Conservation (phyloP, 2,329 filamentous ascomycete genomes). For the Emergomyces africanus region DNA sequence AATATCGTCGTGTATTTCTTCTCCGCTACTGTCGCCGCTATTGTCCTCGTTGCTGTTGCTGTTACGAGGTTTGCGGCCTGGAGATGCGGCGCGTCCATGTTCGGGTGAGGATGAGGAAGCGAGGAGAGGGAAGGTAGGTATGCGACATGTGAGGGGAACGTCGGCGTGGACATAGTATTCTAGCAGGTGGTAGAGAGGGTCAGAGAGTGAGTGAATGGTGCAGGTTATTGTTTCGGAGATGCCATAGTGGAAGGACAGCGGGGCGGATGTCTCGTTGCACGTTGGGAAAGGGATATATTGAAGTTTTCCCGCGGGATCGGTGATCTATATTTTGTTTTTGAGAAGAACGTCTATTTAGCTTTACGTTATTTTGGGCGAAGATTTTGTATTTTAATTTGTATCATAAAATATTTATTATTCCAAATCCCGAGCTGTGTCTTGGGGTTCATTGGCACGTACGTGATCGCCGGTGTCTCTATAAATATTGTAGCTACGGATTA, state of each 20-base stretch:
- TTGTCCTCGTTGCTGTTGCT: slow-evolving; percentile 23
- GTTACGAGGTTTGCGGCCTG: slow-evolving; percentile 10
- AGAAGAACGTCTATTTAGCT: slow-evolving; percentile 5
- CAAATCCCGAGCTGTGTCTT: background rate
- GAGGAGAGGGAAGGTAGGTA: slow-evolving; percentile 60
- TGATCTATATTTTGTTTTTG: slow-evolving; percentile 4
- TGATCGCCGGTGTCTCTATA: slow-evolving; percentile 80
- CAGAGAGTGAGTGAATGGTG: slow-evolving; percentile 39
- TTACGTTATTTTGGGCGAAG: background rate
- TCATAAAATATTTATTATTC: background rate
- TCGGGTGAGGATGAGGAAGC: background rate
- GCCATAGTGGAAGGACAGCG: slow-evolving; percentile 79
- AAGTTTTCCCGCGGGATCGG: slow-evolving; percentile 61
- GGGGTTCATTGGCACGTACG: slow-evolving; percentile 22
- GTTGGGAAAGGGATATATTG: slow-evolving; percentile 84
- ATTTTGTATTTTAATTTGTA: no score
- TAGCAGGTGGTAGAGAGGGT: slow-evolving; percentile 42
- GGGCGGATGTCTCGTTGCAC: slow-evolving; percentile 75
- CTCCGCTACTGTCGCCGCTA: slow-evolving; percentile 28
- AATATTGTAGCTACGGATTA: background rate
- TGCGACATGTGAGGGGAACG: slow-evolving; percentile 79
- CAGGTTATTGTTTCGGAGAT: slow-evolving; percentile 48
- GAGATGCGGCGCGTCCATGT: background rate
- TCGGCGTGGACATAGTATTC: slow-evolving; percentile 97
- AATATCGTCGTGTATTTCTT: background rate